These are phyloP conservation scores for Amyloporia xantha DNA, from an alignment of 768 basidiomycete genomes.

Conservation along the genomic window DNA sequence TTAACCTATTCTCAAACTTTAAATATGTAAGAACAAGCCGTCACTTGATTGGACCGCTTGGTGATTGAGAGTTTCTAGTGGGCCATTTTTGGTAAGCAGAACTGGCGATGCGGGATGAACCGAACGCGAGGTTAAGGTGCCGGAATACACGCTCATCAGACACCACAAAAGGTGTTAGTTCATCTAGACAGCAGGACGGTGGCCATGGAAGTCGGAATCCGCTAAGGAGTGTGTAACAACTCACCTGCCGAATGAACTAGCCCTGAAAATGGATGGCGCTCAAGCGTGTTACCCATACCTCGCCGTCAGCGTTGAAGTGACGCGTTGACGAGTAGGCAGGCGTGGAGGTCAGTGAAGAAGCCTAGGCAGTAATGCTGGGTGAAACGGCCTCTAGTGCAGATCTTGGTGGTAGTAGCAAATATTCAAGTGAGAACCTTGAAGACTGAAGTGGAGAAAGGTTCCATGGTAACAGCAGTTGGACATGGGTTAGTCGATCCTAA, in stretches of 20 bases:
- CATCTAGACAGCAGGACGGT: slow-evolving; percentile 85
- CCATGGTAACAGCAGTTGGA: slow-evolving; percentile 83
- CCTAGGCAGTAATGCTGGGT: slow-evolving; percentile 69
- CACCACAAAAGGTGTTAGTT: slow-evolving; percentile 83
- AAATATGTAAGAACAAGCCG: slow-evolving; percentile 54
- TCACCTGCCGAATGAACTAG: slow-evolving; percentile 89
- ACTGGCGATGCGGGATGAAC: slow-evolving; percentile 70
- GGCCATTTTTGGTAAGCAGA: slow-evolving; percentile 72
- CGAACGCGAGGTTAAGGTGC: slow-evolving; percentile 73
- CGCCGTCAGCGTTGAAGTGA: slow-evolving; percentile 69
- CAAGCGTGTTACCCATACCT: slow-evolving; percentile 82
- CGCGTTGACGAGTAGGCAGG: slow-evolving; percentile 70
- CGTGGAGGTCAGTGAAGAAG: slow-evolving; percentile 76
- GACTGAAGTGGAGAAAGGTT: slow-evolving; percentile 88
- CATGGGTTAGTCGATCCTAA: slow-evolving; percentile 84
- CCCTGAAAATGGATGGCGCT: slow-evolving; percentile 90
- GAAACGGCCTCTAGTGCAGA: slow-evolving; percentile 78
- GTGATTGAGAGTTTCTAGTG: slow-evolving; percentile 66
- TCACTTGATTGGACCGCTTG: slow-evolving; percentile 46
- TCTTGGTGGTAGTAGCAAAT: slow-evolving; percentile 89
- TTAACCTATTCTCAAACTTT: slow-evolving; percentile 79
- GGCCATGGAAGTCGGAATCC: slow-evolving; percentile 83
- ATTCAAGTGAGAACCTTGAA: slow-evolving; percentile 82
- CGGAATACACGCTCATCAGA: slow-evolving; percentile 79
- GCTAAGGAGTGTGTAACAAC: slow-evolving; percentile 86